These are phyloP conservation scores for Rhazya stricta DNA, from an alignment of 257 asterid genomes.

Conservation along the genomic window DNA sequence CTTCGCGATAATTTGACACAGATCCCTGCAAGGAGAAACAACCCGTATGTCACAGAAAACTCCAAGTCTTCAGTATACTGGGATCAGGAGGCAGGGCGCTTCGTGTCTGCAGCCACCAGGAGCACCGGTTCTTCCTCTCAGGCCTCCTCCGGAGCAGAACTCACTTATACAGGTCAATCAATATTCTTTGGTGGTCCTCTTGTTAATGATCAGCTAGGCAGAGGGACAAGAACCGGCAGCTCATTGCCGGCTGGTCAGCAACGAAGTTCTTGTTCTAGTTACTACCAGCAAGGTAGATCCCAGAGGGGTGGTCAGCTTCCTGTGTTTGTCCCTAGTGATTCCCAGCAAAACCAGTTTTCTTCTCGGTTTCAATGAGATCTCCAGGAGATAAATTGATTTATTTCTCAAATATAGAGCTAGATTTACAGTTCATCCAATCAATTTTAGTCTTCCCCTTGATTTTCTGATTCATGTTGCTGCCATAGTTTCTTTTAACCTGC, in stretches of 20 bases:
- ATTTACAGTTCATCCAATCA: constrained; percentile 13
- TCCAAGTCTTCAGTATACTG: constrained; percentile 66
- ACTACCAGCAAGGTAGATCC: constrained; percentile 74
- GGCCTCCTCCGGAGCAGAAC: constrained; percentile 58
- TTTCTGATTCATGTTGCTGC: not conserved
- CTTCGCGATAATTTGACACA: constrained; percentile 13
- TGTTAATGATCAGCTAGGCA: constrained; percentile 40
- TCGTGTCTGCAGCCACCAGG: constrained; percentile 49
- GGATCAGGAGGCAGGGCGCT: constrained; percentile 84
- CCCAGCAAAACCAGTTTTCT: constrained; percentile 60
- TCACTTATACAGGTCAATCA: constrained; percentile 76
- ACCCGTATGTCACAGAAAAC: constrained; percentile 28
- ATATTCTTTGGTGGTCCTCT: constrained; percentile 88
- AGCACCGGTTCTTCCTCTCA: constrained; percentile 48
- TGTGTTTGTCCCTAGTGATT: constrained; percentile 83
- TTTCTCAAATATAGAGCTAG: constrained; percentile 20
- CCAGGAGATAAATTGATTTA: constrained; percentile 15
- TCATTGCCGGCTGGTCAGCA: constrained; percentile 26
- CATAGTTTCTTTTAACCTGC: not conserved
- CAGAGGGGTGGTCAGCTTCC: constrained; percentile 95
- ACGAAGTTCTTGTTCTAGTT: constrained; percentile 46
- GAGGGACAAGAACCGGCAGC: constrained; percentile 41
- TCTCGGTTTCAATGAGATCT: constrained; percentile 34
- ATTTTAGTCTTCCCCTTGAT: not conserved
- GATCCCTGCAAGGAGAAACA: constrained; percentile 35